phyloP scores from a whole-genome alignment of 2,329 filamentous ascomycete genomes.

The Stemphylium vesicarium region DNA sequence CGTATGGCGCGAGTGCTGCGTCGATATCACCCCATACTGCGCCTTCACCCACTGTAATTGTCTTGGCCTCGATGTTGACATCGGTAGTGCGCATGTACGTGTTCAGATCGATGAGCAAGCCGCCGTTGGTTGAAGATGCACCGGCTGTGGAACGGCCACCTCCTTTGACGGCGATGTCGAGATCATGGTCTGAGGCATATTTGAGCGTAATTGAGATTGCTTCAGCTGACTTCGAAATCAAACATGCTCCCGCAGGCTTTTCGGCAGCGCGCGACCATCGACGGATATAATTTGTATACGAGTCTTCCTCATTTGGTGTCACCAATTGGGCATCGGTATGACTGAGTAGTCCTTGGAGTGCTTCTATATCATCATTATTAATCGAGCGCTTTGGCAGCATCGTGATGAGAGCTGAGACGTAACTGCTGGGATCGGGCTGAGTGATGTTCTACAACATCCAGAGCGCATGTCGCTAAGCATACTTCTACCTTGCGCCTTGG shows the following conservation, averaged over 20 bases:
- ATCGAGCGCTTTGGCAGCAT: too few species aligned
- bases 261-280: conserved; percentile 15
- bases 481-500: too few species aligned
- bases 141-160: conserved; percentile 16
- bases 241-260: conserved; percentile 13
- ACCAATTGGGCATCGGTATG: conserved; percentile 8
- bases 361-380: too few species aligned
- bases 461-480: too few species aligned
- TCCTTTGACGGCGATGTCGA: conserved; percentile 16
- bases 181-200: conserved; percentile 10
- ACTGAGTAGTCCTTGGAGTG: neutral
- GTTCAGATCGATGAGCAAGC: conserved; percentile 15
- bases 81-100: conserved; percentile 10
- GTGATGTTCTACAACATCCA: neutral
- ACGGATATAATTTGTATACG: conserved; percentile 4
- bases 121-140: conserved; percentile 14
- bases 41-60: conserved; percentile 12
- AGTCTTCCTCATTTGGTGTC: conserved; percentile 8
- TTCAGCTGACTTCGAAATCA: conserved; percentile 9
- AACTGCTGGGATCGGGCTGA: neutral
- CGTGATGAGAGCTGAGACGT: too few species aligned
- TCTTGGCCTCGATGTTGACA: conserved; percentile 6
- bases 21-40: conserved; percentile 15
- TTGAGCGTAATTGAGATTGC: conserved; percentile 12
- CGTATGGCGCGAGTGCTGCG: conserved; percentile 6